A percentile compares a stretch with the other conserved stretches of the same genome.
Evolutionary conservation across 768 basidiomycete species (phyloP).

Genomic region (Cantharellus cinnabarinus): DNA sequence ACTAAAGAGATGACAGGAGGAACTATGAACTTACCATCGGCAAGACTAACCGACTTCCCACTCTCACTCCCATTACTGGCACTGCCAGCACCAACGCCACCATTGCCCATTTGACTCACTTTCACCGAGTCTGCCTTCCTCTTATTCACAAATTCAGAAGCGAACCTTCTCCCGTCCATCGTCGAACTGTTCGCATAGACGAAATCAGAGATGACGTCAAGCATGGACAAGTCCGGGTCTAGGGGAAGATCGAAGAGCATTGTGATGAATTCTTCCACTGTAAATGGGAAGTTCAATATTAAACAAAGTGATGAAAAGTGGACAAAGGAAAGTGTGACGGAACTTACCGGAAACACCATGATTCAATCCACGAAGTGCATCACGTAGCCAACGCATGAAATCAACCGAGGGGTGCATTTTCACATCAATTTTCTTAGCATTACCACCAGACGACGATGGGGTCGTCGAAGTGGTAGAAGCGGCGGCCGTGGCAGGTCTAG

Average conservation of each 20-base stretch:
- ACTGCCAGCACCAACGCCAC: not conserved
- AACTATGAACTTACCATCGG: constrained; percentile 23
- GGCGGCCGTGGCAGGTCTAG: constrained; percentile 10
- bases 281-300: not conserved
- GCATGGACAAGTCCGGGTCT: constrained; percentile 60
- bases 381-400: constrained; percentile 79
- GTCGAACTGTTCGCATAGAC: constrained; percentile 92
- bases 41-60: constrained; percentile 25
- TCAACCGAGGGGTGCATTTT: constrained; percentile 59
- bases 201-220: constrained; percentile 85
- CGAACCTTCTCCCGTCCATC: constrained; percentile 86
- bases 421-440: constrained; percentile 18
- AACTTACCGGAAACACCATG: constrained; percentile 39
- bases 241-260: constrained; percentile 91
- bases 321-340: not conserved
- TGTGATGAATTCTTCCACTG: constrained; percentile 90
- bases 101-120: not conserved
- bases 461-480: constrained; percentile 17
- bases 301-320: constrained; percentile 2
- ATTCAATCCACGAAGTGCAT: constrained; percentile 54
- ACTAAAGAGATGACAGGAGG: too few relatives aligned
- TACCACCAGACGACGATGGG: too few relatives aligned
- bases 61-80: not conserved
- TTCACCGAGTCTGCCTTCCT: constrained; percentile 46
- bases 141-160: constrained; percentile 71